Conservation (phyloP, 1,284 basidiomycete species). For the Ustilago nuda region DNA sequence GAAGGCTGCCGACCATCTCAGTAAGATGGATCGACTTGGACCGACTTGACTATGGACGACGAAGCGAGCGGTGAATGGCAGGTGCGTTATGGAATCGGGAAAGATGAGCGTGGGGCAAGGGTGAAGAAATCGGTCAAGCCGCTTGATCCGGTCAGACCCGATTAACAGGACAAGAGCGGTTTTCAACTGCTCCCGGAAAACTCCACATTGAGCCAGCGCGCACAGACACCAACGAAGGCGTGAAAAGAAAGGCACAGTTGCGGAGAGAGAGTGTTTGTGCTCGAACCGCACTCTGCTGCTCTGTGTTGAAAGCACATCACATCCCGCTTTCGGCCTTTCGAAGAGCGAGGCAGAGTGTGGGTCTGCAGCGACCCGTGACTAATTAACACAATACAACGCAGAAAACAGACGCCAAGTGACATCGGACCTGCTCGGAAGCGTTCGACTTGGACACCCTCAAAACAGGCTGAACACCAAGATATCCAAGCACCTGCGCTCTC, state of each 20-base stretch:
- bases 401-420: constrained; percentile 7
- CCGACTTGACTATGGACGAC: too few relatives aligned
- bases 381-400: constrained; percentile 13
- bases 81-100: constrained; percentile 11
- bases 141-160: constrained; percentile 38
- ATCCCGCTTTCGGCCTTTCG: constrained; percentile 1
- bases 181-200: constrained; percentile 33
- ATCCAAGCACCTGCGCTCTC: not conserved
- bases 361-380: constrained; percentile 15
- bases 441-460: not conserved
- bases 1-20: too few relatives aligned
- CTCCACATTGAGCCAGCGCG: constrained; percentile 22
- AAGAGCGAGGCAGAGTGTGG: not conserved
- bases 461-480: not conserved
- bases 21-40: too few relatives aligned
- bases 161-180: constrained; percentile 16
- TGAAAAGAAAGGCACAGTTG: not conserved
- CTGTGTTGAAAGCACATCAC: not conserved
- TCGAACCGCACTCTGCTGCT: constrained; percentile 16
- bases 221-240: constrained; percentile 4
- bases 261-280: constrained; percentile 4
- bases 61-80: not conserved
- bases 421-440: constrained; percentile 30
- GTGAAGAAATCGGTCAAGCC: constrained; percentile 11
- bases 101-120: constrained; percentile 18